These are phyloP conservation scores for Cyclocybe aegerita DNA, from an alignment of 768 basidiomycete species.

Conservation along the genomic window DNA sequence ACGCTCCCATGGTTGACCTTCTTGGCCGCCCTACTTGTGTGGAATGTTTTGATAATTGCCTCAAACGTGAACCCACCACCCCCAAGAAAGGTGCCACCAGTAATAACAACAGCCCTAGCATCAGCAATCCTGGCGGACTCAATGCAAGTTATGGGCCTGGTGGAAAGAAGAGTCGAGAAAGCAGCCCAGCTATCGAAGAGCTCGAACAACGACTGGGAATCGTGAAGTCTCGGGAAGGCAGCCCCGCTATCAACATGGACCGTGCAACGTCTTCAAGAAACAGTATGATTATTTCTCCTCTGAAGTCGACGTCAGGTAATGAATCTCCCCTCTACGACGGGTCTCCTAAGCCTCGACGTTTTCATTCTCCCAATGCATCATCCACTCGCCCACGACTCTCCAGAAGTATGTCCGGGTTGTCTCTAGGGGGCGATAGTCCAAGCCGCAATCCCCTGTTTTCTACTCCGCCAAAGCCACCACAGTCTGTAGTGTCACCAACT, in stretches of 20 bases:
- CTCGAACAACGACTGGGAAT: slow-evolving; percentile 63
- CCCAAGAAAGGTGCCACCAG: slow-evolving; percentile 36
- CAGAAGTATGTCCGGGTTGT: too few species aligned
- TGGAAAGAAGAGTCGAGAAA: slow-evolving; percentile 42
- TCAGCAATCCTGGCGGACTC: slow-evolving; percentile 46
- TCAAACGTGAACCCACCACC: slow-evolving; percentile 51
- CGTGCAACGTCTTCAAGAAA: slow-evolving; percentile 30
- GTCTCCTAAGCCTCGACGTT: too few species aligned
- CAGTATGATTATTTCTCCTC: too few species aligned
- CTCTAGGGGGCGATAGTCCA: too few species aligned
- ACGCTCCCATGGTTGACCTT: slow-evolving; percentile 80
- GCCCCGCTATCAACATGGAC: slow-evolving; percentile 51
- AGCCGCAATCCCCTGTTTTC: too few species aligned
- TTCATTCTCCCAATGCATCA: too few species aligned
- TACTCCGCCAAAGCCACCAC: too few species aligned
- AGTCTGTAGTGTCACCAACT: too few species aligned
- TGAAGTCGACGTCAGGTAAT: too few species aligned
- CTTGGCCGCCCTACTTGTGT: slow-evolving; percentile 76
- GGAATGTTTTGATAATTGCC: slow-evolving; percentile 78
- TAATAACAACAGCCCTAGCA: slow-evolving; percentile 27
- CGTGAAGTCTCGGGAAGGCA: slow-evolving; percentile 49
- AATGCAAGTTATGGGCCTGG: slow-evolving; percentile 30
- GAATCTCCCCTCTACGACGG: too few species aligned
- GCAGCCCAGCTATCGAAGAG: slow-evolving; percentile 64
- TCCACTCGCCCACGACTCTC: too few species aligned